phyloP scores from a whole-genome alignment of 345 rosid species.

The Adansonia digitata region DNA sequence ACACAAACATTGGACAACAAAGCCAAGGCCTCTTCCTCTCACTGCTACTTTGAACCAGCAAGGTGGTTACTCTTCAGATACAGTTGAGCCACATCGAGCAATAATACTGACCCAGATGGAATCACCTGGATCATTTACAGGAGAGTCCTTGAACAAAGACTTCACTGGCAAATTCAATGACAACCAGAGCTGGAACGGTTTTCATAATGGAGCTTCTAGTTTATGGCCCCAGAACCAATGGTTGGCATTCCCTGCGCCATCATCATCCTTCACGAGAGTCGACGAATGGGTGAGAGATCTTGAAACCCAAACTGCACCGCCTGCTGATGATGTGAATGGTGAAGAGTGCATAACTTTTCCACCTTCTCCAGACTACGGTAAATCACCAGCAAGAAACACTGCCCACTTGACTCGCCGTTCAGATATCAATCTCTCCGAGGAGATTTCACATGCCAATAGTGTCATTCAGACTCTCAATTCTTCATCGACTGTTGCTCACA shows the following conservation, averaged over 20 bases:
- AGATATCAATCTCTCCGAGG: constrained; percentile 47
- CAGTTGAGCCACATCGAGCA: constrained; percentile 44
- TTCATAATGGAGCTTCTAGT: constrained; percentile 32
- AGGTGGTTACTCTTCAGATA: constrained; percentile 83
- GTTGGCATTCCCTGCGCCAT: constrained; percentile 66
- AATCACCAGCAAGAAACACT: constrained; percentile 27
- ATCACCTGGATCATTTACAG: constrained; percentile 41
- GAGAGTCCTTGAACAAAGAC: constrained; percentile 33
- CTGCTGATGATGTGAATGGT: constrained; percentile 24
- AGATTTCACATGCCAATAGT: constrained; percentile 56
- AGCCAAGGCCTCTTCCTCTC: constrained; percentile 26
- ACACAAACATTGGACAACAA: constrained; percentile 39
- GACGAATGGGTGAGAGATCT: constrained; percentile 81
- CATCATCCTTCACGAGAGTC: constrained; percentile 67
- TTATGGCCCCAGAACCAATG: constrained; percentile 70
- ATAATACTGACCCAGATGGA: constrained; percentile 29
- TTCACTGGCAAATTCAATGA: constrained; percentile 2
- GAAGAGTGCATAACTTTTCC: constrained; percentile 31
- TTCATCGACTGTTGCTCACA: constrained; percentile 79
- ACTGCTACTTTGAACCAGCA: constrained; percentile 42
- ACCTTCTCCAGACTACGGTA: constrained; percentile 47
- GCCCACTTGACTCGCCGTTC: constrained; percentile 21
- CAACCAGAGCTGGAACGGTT: constrained; percentile 35
- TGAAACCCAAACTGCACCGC: constrained; percentile 26
- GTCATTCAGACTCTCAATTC: constrained; percentile 70